phyloP scores from a whole-genome alignment of 2,329 filamentous ascomycete species.

The Colletotrichum cereale region DNA sequence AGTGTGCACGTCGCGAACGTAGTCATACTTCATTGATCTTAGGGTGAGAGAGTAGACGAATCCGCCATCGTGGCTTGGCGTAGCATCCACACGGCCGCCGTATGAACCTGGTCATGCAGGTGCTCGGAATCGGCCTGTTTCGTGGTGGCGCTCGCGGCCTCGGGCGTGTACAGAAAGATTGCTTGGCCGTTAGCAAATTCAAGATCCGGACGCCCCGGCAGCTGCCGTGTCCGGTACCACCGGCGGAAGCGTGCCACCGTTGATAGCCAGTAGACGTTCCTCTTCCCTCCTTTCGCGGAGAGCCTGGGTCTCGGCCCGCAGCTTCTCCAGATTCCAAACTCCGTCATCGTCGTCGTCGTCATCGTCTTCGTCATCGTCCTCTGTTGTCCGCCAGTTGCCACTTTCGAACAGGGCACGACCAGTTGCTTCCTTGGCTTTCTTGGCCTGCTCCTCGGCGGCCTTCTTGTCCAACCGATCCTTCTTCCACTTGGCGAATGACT shows the following conservation, averaged over 20 bases:
- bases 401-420: constrained; percentile 96
- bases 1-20: constrained; percentile 35
- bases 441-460: constrained; percentile 90
- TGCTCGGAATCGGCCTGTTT: constrained; percentile 43
- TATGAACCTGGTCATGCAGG: constrained; percentile 37
- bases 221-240: constrained; percentile 16
- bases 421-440: constrained; percentile 93
- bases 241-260: constrained; percentile 40
- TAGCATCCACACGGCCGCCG: constrained; percentile 36
- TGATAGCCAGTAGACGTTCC: constrained; percentile 65
- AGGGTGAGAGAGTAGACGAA: constrained; percentile 38
- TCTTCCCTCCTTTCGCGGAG: constrained; percentile 82
- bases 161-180: constrained; percentile 33
- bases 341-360: constrained; percentile 64
- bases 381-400: constrained; percentile 81
- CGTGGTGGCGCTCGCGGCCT: constrained; percentile 35
- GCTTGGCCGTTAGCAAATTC: constrained; percentile 24
- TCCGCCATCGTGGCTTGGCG: constrained; percentile 35
- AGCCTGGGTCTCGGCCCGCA: constrained; percentile 87
- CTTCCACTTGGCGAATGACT: constrained; percentile 97
- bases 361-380: constrained; percentile 72
- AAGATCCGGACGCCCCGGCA: constrained; percentile 38
- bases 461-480: constrained; percentile 95
- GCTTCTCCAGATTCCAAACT: constrained; percentile 83
- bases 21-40: constrained; percentile 43